Percentiles rank a stretch among this genome's conserved stretches.
Evolutionary conservation across 805 yeast genomes (phyloP).

Genomic region (Clavispora santaluciae): DNA sequence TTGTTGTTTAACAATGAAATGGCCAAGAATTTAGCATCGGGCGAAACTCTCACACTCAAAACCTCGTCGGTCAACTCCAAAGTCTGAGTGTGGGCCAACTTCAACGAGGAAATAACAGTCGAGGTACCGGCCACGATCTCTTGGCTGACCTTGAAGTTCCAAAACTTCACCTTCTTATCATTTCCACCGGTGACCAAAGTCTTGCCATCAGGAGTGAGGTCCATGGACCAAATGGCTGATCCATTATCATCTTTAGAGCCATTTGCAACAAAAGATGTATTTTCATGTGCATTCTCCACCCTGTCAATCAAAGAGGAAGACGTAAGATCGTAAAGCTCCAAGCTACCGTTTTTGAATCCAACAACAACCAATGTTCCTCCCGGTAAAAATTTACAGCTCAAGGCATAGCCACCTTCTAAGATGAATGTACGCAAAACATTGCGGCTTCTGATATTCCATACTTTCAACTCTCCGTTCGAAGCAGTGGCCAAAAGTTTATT

Average conservation of each 20-base stretch:
- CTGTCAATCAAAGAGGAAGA: conserved; percentile 69
- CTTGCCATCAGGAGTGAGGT: conserved; percentile 80
- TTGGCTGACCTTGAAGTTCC: conserved; percentile 72
- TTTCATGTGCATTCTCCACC: conserved; percentile 61
- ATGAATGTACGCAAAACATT: conserved; percentile 76
- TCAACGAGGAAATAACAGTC: conserved; percentile 47
- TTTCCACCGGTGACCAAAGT: conserved; percentile 88
- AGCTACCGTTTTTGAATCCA: conserved; percentile 83
- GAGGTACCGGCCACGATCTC: conserved; percentile 69
- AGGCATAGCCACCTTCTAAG: conserved; percentile 75
- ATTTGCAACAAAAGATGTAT: neutral
- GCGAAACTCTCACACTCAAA: conserved; percentile 71
- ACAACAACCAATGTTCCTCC: conserved; percentile 85
- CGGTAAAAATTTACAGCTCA: conserved; percentile 77
- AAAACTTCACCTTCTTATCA: conserved; percentile 83
- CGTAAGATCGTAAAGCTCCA: conserved; percentile 83
- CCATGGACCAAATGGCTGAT: conserved; percentile 83
- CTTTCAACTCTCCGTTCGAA: conserved; percentile 80
- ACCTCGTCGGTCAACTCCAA: conserved; percentile 86
- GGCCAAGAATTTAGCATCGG: conserved; percentile 73
- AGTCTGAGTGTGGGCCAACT: conserved; percentile 69
- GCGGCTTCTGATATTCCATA: conserved; percentile 76
- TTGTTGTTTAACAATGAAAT: conserved; percentile 86
- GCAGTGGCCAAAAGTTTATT: conserved; percentile 80
- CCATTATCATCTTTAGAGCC: conserved; percentile 25